Evolutionary conservation across 2,329 filamentous ascomycete species (phyloP).

Genomic region (Fusarium nodosum): DNA sequence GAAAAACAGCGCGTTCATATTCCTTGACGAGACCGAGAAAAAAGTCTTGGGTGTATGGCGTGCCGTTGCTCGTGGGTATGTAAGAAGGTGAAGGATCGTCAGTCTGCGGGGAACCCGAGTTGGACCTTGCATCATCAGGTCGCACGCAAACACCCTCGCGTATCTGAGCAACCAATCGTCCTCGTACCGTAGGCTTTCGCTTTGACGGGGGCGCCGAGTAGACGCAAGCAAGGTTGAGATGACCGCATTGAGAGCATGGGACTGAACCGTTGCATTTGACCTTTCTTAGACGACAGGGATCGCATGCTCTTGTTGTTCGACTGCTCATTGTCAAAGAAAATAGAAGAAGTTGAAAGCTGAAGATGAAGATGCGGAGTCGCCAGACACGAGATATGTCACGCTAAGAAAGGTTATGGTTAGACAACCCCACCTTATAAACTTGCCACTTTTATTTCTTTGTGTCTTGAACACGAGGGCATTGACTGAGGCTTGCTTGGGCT

Average conservation of each 20-base stretch:
- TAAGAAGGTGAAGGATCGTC: conserved; percentile 18
- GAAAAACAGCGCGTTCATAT: conserved; percentile 56
- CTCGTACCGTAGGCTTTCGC: conserved; percentile 54
- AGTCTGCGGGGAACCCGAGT: conserved; percentile 26
- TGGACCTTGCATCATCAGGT: conserved; percentile 35
- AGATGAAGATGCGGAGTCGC: conserved; percentile 4
- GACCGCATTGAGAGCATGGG: conserved; percentile 56
- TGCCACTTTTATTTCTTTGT: not conserved
- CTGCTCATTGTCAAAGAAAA: conserved; percentile 11
- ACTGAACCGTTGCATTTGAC: conserved; percentile 53
- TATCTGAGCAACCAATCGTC: conserved; percentile 55
- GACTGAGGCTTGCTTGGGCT: not conserved
- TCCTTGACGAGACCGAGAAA: conserved; percentile 53
- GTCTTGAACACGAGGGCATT: not conserved
- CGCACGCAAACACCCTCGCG: conserved; percentile 44
- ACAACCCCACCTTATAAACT: conserved; percentile 2
- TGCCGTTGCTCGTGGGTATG: conserved; percentile 19
- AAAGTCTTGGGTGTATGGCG: conserved; percentile 50
- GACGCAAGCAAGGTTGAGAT: conserved; percentile 54
- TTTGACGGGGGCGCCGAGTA: conserved; percentile 53
- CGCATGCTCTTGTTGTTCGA: conserved; percentile 52
- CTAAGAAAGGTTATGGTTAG: not conserved
- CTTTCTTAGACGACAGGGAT: conserved; percentile 57
- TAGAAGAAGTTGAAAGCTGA: not conserved
- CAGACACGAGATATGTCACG: not conserved